phyloP scores from a whole-genome alignment of 805 yeast genomes.

The Cyberlindnera nakhonratchasimensis region DNA sequence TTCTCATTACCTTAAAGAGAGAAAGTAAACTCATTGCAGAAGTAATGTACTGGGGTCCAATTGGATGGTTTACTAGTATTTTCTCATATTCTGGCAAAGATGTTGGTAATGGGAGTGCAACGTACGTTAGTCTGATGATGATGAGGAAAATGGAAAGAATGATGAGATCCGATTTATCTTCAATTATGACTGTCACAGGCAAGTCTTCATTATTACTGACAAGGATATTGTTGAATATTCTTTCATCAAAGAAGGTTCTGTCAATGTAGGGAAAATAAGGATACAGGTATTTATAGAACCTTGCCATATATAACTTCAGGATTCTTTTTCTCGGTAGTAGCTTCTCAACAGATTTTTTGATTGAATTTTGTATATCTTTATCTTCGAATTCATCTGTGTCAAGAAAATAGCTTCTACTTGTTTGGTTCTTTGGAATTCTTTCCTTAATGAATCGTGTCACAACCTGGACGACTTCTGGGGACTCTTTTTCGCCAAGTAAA shows the following conservation, averaged over 20 bases:
- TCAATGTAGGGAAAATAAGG: conserved; percentile 49
- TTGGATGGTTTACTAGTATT: conserved; percentile 33
- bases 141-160: conserved; percentile 38
- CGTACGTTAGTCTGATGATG: conserved; percentile 39
- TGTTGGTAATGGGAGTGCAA: conserved; percentile 35
- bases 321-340: conserved; percentile 38
- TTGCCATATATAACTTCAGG: conserved; percentile 38
- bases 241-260: conserved; percentile 32
- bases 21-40: conserved; percentile 39
- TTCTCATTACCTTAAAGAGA: conserved; percentile 38
- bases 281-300: conserved; percentile 42
- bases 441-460: conserved; percentile 21
- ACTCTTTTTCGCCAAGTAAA: conserved; percentile 23
- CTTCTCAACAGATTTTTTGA: conserved; percentile 33
- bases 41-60: conserved; percentile 35
- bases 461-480: conserved; percentile 21
- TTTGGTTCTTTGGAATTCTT: conserved; percentile 15
- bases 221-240: conserved; percentile 31
- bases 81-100: conserved; percentile 20
- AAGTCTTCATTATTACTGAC: conserved; percentile 30
- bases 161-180: conserved; percentile 40
- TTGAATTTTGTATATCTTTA: conserved; percentile 24
- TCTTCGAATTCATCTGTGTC: conserved; percentile 14
- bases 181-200: conserved; percentile 31
- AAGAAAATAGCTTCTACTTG: conserved; percentile 11